Percentiles rank a stretch among this genome's conserved stretches.
phyloP scores from a whole-genome alignment of 257 asterid species.

The Nicotiana tomentosiformis region DNA sequence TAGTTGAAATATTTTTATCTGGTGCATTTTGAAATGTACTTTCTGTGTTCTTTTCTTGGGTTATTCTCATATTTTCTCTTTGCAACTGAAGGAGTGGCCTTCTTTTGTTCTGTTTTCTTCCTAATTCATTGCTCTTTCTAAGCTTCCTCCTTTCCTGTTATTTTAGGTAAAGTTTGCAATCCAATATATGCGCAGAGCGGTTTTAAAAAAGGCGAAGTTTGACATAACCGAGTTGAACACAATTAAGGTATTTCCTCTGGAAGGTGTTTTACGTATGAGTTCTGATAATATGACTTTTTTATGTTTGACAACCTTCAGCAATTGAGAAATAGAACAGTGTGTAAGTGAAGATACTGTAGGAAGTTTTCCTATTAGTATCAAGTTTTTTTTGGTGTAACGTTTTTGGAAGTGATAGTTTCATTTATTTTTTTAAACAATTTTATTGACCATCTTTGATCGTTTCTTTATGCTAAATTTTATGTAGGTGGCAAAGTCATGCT shows the following conservation, averaged over 20 bases:
- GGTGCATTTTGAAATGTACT: neutral
- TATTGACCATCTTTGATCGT: neutral
- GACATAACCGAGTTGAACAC: slow-evolving; percentile 77
- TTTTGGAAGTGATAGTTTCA: neutral
- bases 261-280: neutral
- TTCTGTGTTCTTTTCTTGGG: neutral
- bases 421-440: neutral
- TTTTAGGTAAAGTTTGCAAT: slow-evolving; percentile 82
- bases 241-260: slow-evolving; percentile 50
- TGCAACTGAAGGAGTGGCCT: slow-evolving; percentile 5
- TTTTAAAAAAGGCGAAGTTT: slow-evolving; percentile 79
- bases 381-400: neutral
- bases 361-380: neutral
- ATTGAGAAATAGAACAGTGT: neutral
- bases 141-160: neutral
- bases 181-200: slow-evolving; percentile 79
- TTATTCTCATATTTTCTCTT: slow-evolving; percentile 4
- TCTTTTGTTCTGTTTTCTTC: neutral
- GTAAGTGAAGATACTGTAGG: slow-evolving; percentile 6
- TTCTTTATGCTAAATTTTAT: neutral
- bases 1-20: neutral
- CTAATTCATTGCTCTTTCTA: neutral
- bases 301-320: neutral
- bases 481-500: slow-evolving; percentile 84
- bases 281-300: neutral